Evolutionary conservation across 257 asterid species (phyloP), one percentile per base, ranked within the genome.

Genomic region (Petunia secreta): DNA sequence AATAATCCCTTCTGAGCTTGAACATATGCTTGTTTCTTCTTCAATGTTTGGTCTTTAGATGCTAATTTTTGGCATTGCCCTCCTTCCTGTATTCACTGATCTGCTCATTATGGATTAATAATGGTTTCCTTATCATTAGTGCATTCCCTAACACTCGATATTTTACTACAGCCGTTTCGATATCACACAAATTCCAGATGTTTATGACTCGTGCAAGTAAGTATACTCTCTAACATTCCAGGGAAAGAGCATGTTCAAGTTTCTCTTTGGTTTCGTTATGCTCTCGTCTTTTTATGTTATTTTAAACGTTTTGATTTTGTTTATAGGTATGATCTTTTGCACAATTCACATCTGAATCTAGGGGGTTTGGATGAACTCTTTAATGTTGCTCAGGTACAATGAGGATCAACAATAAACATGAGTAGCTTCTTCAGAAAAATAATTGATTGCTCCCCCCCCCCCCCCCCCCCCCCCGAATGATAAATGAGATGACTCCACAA

Each of bases 171-270:
- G 99, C 83, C 92, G 98, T 79, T 96, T 89, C 60, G 98, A 96
- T 81, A 89, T 96, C 77, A 92, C 93, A 5, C 99, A 94, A 89
- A 96, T 96, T 83, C 99, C 99, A 48, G 99, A 96, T 87, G 94
- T 96, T 82, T 94, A 96, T 53, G 99, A 96, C 88, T 96, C 99
- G 54, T 90, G 95, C 99, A 96, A 96, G 99, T 96, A 92, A 91
- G 97, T 75, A 75, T 71, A 53, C 53, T 14, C 36, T 10, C 14
- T 74, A 50, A 13, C 63, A 67, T 52, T 50, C 64, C 63, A 50
- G 9, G 50, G 2, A 73, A 36, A 73, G 36, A 73, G 63, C 78
- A 50, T 73, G 34, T 37, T 73, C 63, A 50, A 11, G 63, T 52
- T 75, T 39, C 36, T 75, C 64, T 77, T 77, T 79, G 25, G 36